These are phyloP conservation scores for Lipomyces mesembrius DNA, from an alignment of 805 yeast genomes.

Conservation along the genomic window DNA sequence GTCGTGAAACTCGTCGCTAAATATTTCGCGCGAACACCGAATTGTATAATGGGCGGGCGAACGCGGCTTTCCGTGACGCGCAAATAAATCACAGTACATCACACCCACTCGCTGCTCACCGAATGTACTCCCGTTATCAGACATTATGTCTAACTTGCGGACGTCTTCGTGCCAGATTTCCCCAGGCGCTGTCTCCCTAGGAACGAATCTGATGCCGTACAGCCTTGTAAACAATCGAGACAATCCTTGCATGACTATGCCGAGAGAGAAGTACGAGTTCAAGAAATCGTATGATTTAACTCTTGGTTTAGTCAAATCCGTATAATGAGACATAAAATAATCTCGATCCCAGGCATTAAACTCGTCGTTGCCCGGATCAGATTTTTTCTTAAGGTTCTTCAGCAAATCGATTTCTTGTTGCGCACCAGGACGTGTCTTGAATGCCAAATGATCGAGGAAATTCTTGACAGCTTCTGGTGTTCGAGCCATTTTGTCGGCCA, in stretches of 20 bases:
- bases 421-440: constrained; percentile 58
- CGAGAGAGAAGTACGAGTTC: constrained; percentile 78
- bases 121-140: constrained; percentile 49
- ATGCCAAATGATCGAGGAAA: constrained; percentile 66
- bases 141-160: constrained; percentile 74
- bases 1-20: constrained; percentile 54
- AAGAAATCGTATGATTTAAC: constrained; percentile 52
- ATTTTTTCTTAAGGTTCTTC: constrained; percentile 47
- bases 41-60: constrained; percentile 93
- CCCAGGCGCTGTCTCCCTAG: constrained; percentile 64
- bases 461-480: constrained; percentile 73
- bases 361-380: constrained; percentile 41
- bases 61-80: constrained; percentile 72
- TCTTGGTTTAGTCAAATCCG: constrained; percentile 44
- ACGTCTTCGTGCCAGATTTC: constrained; percentile 92
- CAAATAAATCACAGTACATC: constrained; percentile 85
- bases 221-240: constrained; percentile 69
- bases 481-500: constrained; percentile 89
- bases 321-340: constrained; percentile 52
- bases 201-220: constrained; percentile 77
- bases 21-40: constrained; percentile 85
- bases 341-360: constrained; percentile 94
- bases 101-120: constrained; percentile 61
- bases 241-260: constrained; percentile 82
- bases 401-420: constrained; percentile 60